Evolutionary conservation across 1,139 yeast species (phyloP), one percentile per base, ranked within the genome.

Genomic region (Protomyces inouyei): DNA sequence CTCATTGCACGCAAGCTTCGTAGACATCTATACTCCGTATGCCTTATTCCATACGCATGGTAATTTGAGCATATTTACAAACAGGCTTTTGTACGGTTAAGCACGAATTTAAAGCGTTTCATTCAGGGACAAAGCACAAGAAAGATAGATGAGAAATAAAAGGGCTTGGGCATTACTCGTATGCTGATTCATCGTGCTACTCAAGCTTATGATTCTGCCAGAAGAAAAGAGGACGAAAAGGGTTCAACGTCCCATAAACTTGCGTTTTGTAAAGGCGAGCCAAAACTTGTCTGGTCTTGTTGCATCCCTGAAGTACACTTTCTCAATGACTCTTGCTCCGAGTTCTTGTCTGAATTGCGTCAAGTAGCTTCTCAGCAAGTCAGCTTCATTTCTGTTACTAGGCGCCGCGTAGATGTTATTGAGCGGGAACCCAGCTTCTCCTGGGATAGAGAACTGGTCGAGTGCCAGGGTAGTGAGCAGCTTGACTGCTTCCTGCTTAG

Each of bases 271-370:
- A 76, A 95, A 93, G 1, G 98, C 96, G 71, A 95, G 79, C 99
- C 99, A 93, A 78, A 82, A 86, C 79, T 93, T 79, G 68, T 78
- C 77, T 45, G 67, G 71, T 36, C 70, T 79, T 60, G 83, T 85
- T 36, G 82, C 86, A 10, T 75, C 78, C 16, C 57, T 52, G 28
- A 37, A 18, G 75, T 90, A 93, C 55, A 93, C 79, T 72, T 92
- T 82, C 70, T 81, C 83, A 71, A 93, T 80, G 73, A 93, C 82
- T 69, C 98, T 82, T 70, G 83, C 82, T 25, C 96, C 90, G 74
- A 92, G 80, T 75, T 93, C 98, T 77, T 93, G 98, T 77, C 99
- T 86, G 77, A 95, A 91, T 75, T 93, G 98, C 69, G 85, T 85
- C 70, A 93, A 80, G 74, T 93, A 93, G 37, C 84, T 80, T 71